Conservation (phyloP, 2,329 filamentous ascomycete species). For the Chaetomium sp. region DNA sequence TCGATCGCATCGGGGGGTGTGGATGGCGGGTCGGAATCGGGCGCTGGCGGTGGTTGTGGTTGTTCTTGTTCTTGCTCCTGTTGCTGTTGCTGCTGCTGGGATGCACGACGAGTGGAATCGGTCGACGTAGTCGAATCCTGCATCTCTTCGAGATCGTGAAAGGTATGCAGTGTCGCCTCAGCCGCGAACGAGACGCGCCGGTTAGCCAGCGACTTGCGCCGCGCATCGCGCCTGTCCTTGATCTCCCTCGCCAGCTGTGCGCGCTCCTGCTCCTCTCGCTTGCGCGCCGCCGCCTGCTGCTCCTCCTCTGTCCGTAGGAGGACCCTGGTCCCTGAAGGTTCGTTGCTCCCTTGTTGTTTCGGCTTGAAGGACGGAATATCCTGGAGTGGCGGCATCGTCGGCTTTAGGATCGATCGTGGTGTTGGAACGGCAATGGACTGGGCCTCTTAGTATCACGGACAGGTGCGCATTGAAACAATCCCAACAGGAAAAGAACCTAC, state of each 20-base stretch:
- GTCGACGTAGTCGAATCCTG: conserved; percentile 81
- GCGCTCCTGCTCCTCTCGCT: conserved; percentile 61
- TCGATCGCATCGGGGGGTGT: conserved; percentile 58
- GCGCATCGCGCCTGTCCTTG: conserved; percentile 71
- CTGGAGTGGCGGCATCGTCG: conserved; percentile 59
- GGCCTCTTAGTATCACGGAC: conserved; percentile 6
- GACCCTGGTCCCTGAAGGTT: conserved; percentile 46
- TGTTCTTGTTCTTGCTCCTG: conserved; percentile 25
- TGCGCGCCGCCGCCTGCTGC: conserved; percentile 61
- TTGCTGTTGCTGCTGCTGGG: conserved; percentile 31
- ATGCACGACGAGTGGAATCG: conserved; percentile 68
- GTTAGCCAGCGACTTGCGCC: conserved; percentile 87
- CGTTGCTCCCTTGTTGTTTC: conserved; percentile 31
- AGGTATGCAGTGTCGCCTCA: conserved; percentile 94
- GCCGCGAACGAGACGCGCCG: conserved; percentile 94
- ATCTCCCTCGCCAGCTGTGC: conserved; percentile 54
- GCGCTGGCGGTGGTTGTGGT: background rate
- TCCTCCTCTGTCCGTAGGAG: conserved; percentile 64
- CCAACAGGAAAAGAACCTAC: conserved; percentile 40
- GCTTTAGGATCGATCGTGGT: conserved; percentile 72
- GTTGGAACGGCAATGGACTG: conserved; percentile 51
- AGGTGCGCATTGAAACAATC: no score
- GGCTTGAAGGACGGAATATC: conserved; percentile 64
- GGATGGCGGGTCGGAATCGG: conserved; percentile 47
- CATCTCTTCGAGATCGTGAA: conserved; percentile 84